Percentiles rank a stretch among this genome's conserved stretches.
Conservation (phyloP, 2,329 filamentous ascomycete species). For the Bretziella fagacearum region DNA sequence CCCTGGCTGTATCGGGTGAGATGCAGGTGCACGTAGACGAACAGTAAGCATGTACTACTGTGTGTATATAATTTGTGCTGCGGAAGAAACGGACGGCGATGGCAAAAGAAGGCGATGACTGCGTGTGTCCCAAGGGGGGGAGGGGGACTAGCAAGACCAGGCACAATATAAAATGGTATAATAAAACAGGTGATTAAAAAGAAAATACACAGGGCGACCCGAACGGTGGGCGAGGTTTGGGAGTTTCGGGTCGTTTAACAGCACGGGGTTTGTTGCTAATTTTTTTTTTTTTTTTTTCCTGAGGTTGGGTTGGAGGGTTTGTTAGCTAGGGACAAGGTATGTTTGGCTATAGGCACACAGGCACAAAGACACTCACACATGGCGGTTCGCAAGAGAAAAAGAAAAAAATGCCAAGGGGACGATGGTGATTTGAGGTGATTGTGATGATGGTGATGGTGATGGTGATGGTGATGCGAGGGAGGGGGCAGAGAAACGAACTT, state of each 20-base stretch:
- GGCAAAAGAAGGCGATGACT: neutral
- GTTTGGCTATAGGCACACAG: neutral
- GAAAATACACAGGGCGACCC: too few species aligned
- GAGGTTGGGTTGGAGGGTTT: neutral
- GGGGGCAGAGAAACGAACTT: neutral
- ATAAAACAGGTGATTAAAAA: neutral
- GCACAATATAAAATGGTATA: too few species aligned
- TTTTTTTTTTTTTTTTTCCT: constrained; percentile 2
- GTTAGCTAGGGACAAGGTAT: neutral
- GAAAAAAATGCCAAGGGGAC: too few species aligned
- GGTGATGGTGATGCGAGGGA: neutral
- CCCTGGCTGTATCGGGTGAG: neutral
- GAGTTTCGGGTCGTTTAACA: neutral
- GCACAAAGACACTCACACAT: too few species aligned
- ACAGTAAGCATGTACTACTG: constrained; percentile 3
- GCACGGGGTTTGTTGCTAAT: neutral
- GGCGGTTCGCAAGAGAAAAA: too few species aligned
- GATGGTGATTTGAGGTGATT: too few species aligned
- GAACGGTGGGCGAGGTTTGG: neutral
- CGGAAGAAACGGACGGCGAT: neutral
- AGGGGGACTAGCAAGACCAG: neutral
- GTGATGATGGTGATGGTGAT: too few species aligned
- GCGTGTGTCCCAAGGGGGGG: neutral
- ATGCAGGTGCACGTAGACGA: neutral
- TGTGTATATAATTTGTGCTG: neutral